A percentile compares a stretch with the other conserved stretches of the same genome.
phyloP scores from a whole-genome alignment of 306 rosid species.

The Begonia peltatifolia region DNA sequence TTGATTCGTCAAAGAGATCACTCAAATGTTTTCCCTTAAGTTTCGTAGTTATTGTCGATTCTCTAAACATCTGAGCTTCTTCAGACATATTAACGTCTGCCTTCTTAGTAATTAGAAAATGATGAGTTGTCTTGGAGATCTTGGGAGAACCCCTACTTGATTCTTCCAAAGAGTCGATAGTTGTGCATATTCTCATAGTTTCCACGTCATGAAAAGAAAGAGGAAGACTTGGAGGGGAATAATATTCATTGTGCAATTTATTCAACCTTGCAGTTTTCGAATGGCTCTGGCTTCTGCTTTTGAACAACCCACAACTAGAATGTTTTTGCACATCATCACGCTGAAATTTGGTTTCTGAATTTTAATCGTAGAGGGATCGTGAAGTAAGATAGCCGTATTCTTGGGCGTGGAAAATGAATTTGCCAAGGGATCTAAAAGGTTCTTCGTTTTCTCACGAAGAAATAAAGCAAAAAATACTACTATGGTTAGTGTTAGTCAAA shows the following conservation, averaged over 20 bases:
- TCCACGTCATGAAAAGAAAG: conserved; percentile 25
- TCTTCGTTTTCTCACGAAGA: neutral
- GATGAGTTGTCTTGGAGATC: conserved; percentile 37
- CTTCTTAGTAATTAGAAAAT: conserved; percentile 28
- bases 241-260: conserved; percentile 17
- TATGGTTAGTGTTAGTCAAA: neutral
- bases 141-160: conserved; percentile 25
- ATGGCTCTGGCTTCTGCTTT: conserved; percentile 6
- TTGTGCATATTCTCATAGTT: conserved; percentile 33
- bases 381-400: neutral
- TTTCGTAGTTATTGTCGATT: too few relatives aligned
- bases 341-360: neutral
- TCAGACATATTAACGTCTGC: conserved; percentile 29
- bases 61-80: neutral
- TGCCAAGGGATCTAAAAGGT: neutral
- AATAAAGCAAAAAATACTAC: neutral
- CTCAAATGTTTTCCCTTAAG: conserved; percentile 21
- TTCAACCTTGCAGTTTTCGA: conserved; percentile 19
- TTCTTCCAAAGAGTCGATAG: conserved; percentile 35
- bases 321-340: neutral
- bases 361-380: neutral
- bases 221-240: conserved; percentile 25
- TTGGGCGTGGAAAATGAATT: neutral
- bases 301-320: neutral
- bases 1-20: conserved; percentile 21